Percentiles rank a stretch among this genome's conserved stretches.
phyloP scores from a whole-genome alignment of 768 basidiomycete species.

The Pholiota molesta region DNA sequence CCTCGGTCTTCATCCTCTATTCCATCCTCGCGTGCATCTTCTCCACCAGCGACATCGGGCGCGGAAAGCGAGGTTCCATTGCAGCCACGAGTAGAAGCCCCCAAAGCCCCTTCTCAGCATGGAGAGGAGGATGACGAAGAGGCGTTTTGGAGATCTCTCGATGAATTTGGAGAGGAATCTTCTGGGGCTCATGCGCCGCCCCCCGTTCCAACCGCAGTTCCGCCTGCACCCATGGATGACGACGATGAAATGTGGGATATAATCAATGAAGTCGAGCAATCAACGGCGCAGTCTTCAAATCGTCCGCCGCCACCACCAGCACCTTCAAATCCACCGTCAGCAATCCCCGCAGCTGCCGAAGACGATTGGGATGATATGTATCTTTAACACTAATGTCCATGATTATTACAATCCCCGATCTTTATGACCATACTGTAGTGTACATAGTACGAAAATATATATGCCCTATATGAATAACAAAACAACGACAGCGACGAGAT shows the following conservation, averaged over 20 bases:
- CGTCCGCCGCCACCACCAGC: conserved; percentile 15
- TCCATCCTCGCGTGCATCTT: conserved; percentile 24
- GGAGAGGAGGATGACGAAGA: conserved; percentile 50
- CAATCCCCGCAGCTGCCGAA: conserved; percentile 16
- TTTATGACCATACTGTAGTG: conserved; percentile 14
- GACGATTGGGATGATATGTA: conserved; percentile 74
- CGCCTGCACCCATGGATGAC: conserved; percentile 32
- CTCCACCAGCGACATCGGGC: conserved; percentile 20
- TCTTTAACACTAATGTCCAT: conserved; percentile 29
- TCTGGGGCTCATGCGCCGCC: conserved; percentile 17
- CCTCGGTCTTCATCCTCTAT: conserved; percentile 25
- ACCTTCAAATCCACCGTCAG: not conserved
- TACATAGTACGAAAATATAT: conserved; percentile 3
- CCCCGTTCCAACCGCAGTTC: conserved; percentile 21
- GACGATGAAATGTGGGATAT: conserved; percentile 81
- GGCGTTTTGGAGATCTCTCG: conserved; percentile 71
- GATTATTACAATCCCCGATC: conserved; percentile 4
- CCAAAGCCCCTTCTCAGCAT: conserved; percentile 8
- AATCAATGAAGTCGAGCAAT: conserved; percentile 54
- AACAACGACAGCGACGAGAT: conserved; percentile 1
- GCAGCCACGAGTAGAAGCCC: conserved; percentile 10
- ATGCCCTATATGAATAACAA: conserved; percentile 10
- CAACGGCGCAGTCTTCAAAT: conserved; percentile 17
- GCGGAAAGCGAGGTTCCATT: conserved; percentile 15
- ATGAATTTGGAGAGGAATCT: conserved; percentile 44